phyloP scores from a whole-genome alignment of 169 alveolate genomes.

The Hammondia hammondi region DNA sequence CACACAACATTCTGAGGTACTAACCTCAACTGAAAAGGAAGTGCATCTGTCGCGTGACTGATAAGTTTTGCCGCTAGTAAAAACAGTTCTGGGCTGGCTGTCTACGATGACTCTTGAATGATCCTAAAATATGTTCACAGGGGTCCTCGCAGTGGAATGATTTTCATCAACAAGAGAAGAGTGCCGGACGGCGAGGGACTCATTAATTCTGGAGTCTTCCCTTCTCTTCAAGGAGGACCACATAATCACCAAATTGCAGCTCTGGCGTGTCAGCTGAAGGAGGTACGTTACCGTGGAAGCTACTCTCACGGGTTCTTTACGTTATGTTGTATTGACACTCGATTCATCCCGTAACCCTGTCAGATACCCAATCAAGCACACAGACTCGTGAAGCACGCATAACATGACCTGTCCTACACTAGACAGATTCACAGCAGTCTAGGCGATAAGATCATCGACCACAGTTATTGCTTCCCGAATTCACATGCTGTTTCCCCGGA shows the following conservation, averaged over 20 bases:
- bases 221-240: constrained; percentile 97
- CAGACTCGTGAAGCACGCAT: too few relatives aligned
- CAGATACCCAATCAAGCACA: too few relatives aligned
- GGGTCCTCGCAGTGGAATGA: constrained; percentile 68
- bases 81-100: neutral
- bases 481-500: neutral
- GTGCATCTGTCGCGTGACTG: neutral
- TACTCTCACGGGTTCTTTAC: too few relatives aligned
- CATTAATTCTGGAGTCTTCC: constrained; percentile 95
- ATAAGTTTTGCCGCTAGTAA: neutral
- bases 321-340: too few relatives aligned
- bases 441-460: too few relatives aligned
- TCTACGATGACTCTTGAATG: too few relatives aligned
- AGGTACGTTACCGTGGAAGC: constrained; percentile 71
- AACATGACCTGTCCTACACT: too few relatives aligned
- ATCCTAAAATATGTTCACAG: constrained; percentile 9
- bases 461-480: neutral
- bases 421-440: too few relatives aligned
- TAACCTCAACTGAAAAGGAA: too few relatives aligned
- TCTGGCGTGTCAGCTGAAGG: constrained; percentile 86
- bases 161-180: constrained; percentile 82
- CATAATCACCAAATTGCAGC: constrained; percentile 91
- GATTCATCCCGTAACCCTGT: too few relatives aligned
- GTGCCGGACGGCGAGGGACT: constrained; percentile 86
- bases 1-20: too few relatives aligned